Evolutionary conservation across 1,284 basidiomycete species (phyloP).

Genomic region (Sphaerobolus stellatus): DNA sequence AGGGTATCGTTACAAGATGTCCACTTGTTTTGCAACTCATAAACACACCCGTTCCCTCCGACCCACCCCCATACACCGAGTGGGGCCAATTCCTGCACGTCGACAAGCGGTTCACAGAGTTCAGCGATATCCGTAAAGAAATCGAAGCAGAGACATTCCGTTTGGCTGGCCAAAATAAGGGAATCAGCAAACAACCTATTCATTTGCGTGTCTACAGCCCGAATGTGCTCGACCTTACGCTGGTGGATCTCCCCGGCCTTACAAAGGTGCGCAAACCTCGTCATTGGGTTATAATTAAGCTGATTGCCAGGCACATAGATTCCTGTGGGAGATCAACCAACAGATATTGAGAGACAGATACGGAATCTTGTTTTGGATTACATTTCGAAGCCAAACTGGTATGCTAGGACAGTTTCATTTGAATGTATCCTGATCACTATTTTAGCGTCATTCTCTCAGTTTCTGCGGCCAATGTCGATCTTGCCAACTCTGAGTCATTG

Average conservation of each 20-base stretch:
- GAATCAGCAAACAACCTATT: conserved; percentile 94
- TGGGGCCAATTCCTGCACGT: conserved; percentile 98
- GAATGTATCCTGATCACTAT: conserved; percentile 7
- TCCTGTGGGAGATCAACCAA: conserved; percentile 86
- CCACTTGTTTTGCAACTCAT: conserved; percentile 95
- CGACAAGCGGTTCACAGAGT: conserved; percentile 95
- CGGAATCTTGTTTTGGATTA: conserved; percentile 92
- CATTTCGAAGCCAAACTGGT: conserved; percentile 96
- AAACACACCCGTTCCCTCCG: conserved; percentile 68
- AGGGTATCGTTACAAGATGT: conserved; percentile 93
- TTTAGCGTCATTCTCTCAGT: conserved; percentile 92
- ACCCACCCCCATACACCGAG: conserved; percentile 59
- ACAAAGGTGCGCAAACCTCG: conserved; percentile 72
- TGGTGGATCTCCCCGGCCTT: conserved; percentile 94
- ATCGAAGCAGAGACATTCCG: conserved; percentile 98
- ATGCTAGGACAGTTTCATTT: conserved; percentile 22
- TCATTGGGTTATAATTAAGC: neutral
- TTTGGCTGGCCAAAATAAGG: conserved; percentile 98
- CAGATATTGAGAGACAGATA: conserved; percentile 97
- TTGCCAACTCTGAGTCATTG: conserved; percentile 97
- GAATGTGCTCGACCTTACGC: conserved; percentile 90
- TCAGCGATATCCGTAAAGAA: conserved; percentile 90
- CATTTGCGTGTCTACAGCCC: conserved; percentile 94
- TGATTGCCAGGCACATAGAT: conserved; percentile 49
- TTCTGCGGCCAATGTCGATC: conserved; percentile 95